These are phyloP conservation scores for Anacardium occidentale DNA, from an alignment of 345 rosid species.

Conservation along the genomic window DNA sequence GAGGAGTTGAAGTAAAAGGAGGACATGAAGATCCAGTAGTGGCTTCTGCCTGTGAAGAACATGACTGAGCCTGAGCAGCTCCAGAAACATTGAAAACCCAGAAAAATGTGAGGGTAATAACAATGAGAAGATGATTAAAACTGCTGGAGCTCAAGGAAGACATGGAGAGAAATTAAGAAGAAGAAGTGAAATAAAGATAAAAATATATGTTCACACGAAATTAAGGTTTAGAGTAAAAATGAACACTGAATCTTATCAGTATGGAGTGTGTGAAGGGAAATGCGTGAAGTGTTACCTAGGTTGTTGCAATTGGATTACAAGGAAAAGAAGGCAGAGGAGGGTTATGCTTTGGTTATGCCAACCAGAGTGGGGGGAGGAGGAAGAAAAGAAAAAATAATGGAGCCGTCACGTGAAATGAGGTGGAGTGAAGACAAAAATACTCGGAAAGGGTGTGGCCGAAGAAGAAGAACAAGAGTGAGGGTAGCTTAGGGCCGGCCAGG, in stretches of 20 bases:
- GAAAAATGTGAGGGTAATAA: not conserved
- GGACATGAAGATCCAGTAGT: slow-evolving; percentile 47
- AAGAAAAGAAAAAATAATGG: no score
- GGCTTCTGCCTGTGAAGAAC: slow-evolving; percentile 21
- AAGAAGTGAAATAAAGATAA: not conserved
- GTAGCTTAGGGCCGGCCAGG: not conserved
- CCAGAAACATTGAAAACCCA: not conserved
- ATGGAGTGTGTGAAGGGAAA: not conserved
- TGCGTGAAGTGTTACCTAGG: slow-evolving; percentile 11
- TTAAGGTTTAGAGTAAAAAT: not conserved
- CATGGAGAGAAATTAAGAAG: slow-evolving; percentile 2
- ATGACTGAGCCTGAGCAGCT: slow-evolving; percentile 16
- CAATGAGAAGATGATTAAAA: not conserved
- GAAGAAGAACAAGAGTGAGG: not conserved
- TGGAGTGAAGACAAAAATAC: slow-evolving; percentile 25
- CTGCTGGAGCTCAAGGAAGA: slow-evolving; percentile 2
- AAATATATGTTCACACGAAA: not conserved
- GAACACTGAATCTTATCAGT: slow-evolving; percentile 4
- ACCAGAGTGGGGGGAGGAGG: no score
- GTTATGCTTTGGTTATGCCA: not conserved
- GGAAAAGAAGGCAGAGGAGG: not conserved
- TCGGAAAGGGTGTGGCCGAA: not conserved
- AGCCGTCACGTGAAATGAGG: slow-evolving; percentile 37
- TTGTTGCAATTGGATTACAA: slow-evolving; percentile 5
- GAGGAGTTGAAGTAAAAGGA: slow-evolving; percentile 61